Base-by-base conservation (phyloP, 139 green algal species). In the Chlorella sp. region DNA sequence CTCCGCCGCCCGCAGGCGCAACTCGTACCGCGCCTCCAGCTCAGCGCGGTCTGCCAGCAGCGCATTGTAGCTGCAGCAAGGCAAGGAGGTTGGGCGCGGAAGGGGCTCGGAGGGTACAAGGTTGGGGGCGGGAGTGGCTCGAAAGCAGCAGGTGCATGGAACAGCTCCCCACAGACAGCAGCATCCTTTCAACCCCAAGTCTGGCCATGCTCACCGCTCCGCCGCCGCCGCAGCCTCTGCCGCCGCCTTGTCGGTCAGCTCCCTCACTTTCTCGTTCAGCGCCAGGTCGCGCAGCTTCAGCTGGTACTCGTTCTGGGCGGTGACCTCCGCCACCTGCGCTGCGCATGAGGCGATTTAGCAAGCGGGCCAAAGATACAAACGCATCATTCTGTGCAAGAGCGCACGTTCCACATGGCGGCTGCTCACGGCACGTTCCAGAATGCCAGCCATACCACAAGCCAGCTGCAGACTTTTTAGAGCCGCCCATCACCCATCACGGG, bases 241-340 rank as follows among this genome's bases (percentile, higher is more conserved):
- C 0, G 85, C 90, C 81, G 92, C 95, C 87, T 96, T 96, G 44
- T 98, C 95, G 5, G 92, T 95, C 36, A 97, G 85, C 87, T 98
- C 93, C 87, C 96, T 96, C 47, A 98, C 69, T 47, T 87, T 88
- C 81, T 97, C 94, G 44, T 96, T 92, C 64, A 96, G 81, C 41
- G 95, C 92, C 70, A 97, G 89, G 82, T 98, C 95, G 85, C 98
- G 97, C 41, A 98, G 91, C 51, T 95, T 91, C 79, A 98, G 91
- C 90, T 98, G 93, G 89, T 98, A 98, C 91, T 98, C 94, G 64
- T 94, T 97, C 84, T 98, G 93, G 88, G 97, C 95, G 0, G 92
- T 95, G 65, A 98, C 89, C 93, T 98, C 96, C 16, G 94, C 93
- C 41, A 98, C 95, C 86, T 95, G 91, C n/a, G 65, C 0, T 25